phyloP scores from a whole-genome alignment of 768 basidiomycete genomes.

The Lactarius akahatsu region DNA sequence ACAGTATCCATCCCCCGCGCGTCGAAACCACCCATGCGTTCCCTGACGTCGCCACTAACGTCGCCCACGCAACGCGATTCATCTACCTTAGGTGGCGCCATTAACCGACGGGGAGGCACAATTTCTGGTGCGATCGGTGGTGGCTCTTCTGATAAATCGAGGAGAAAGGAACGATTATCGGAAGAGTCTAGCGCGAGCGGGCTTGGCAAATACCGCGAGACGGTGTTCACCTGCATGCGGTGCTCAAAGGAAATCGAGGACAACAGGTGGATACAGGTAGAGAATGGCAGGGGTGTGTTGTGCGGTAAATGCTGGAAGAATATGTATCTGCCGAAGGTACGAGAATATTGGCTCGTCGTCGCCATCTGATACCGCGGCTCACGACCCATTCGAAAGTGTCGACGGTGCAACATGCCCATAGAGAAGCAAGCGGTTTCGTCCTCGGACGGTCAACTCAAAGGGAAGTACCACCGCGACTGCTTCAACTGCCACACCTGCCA shows the following conservation, averaged over 20 bases:
- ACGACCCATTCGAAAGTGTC: constrained; percentile 54
- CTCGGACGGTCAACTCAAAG: constrained; percentile 90
- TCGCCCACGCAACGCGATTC: constrained; percentile 42
- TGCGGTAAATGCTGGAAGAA: constrained; percentile 95
- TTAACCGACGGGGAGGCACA: constrained; percentile 30
- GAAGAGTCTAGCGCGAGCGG: constrained; percentile 21
- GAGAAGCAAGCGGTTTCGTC: constrained; percentile 91
- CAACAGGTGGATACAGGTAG: constrained; percentile 79
- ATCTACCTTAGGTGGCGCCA: constrained; percentile 31
- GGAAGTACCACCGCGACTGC: constrained; percentile 91
- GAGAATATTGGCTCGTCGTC: constrained; percentile 2
- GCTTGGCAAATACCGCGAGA: constrained; percentile 17
- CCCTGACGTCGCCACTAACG: constrained; percentile 56
- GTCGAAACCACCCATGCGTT: constrained; percentile 54
- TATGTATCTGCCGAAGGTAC: constrained; percentile 87
- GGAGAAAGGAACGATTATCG: constrained; percentile 34
- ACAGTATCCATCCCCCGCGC: constrained; percentile 39
- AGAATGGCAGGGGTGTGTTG: constrained; percentile 62
- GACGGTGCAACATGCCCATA: constrained; percentile 81
- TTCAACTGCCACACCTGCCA: constrained; percentile 87
- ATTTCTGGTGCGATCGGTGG: constrained; percentile 36
- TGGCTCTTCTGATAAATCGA: constrained; percentile 22
- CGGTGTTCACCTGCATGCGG: constrained; percentile 50
- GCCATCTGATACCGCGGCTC: constrained; percentile 11
- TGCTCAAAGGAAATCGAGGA: constrained; percentile 73